Evolutionary conservation across 148 eudicot genomes (phyloP), one percentile per base, ranked within the genome.

Genomic region (Cornus controversa): DNA sequence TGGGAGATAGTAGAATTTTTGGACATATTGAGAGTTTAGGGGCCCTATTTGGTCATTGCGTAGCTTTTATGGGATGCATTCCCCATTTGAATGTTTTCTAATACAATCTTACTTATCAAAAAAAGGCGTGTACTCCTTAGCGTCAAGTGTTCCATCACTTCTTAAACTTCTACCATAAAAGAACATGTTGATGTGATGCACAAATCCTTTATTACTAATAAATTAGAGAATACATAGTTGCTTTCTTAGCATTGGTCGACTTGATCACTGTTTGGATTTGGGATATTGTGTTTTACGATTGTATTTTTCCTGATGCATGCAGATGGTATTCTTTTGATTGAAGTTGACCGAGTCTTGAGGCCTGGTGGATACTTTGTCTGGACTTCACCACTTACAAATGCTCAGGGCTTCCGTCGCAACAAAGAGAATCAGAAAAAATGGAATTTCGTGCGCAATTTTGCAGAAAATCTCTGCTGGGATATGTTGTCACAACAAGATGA

Each of bases 311-410:
- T 78, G 58, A 29, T 82, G 79, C 47, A 54, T 84, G 81, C 95
- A 96, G 99, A 91, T 79, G 99, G 98, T 58, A 80, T 89, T 75
- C 85, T 86, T 84, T 86, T 96, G 83, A 71, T 90, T 79, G 99
- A 96, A 87, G 99, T 84, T 79, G 97, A 96, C 85, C 87, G 99
- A 79, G 88, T 93, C 73, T 77, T 96, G 81, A 85, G 93, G 79
- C 99, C 99, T 29, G 97, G 99, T 80, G 99, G 98, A 84, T 96
- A 96, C 79, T 96, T 96, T 86, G 99, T 96, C 58, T 96, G 99
- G 99, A 96, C 98, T 70, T 94, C 98, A 68, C 97, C 93, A 45
- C 80, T 96, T 64, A 93, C 93, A 75, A 91, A 87, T 82, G 82
- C 92, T 40, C 91, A 80, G 70, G 86, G 79, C 37, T 84, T 78